Conservation (phyloP, 768 basidiomycete species). For the Leccinellum luteum region DNA sequence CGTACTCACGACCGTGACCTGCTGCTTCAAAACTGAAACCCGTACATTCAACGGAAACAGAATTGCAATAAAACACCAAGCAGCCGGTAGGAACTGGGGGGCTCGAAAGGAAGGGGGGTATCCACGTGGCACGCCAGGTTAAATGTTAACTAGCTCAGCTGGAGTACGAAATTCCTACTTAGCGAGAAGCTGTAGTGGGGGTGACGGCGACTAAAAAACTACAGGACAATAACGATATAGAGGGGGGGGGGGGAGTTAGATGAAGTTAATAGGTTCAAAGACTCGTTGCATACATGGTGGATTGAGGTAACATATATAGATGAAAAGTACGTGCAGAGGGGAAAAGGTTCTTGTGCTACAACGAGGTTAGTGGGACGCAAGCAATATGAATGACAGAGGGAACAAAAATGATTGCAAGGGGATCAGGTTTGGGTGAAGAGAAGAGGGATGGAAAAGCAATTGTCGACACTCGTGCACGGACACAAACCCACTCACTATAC, state of each 20-base stretch:
- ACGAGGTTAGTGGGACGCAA: constrained; percentile 1
- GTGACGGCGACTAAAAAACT: not conserved
- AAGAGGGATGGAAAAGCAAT: not conserved
- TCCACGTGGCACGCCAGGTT: not conserved
- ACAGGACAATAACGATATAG: not conserved
- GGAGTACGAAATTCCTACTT: not conserved
- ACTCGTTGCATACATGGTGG: constrained; percentile 3
- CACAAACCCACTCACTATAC: constrained; percentile 8
- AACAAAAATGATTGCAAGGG: not conserved
- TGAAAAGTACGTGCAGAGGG: constrained; percentile 5
- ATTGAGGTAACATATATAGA: constrained; percentile 8
- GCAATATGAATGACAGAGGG: not conserved
- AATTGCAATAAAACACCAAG: not conserved
- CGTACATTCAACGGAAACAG: not conserved
- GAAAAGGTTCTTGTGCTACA: constrained; percentile 11
- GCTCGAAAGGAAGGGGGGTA: not conserved
- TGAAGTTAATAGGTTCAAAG: not conserved
- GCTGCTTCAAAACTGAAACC: not conserved
- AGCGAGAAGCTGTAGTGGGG: not conserved
- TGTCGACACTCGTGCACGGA: not conserved
- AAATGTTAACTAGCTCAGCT: not conserved
- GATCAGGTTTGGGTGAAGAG: not conserved
- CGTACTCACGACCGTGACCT: not conserved
- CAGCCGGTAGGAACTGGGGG: not conserved
- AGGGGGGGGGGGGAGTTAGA: not conserved